Evolutionary conservation across 805 yeast genomes (phyloP).

Genomic region (Scheffersomyces ergatensis): DNA sequence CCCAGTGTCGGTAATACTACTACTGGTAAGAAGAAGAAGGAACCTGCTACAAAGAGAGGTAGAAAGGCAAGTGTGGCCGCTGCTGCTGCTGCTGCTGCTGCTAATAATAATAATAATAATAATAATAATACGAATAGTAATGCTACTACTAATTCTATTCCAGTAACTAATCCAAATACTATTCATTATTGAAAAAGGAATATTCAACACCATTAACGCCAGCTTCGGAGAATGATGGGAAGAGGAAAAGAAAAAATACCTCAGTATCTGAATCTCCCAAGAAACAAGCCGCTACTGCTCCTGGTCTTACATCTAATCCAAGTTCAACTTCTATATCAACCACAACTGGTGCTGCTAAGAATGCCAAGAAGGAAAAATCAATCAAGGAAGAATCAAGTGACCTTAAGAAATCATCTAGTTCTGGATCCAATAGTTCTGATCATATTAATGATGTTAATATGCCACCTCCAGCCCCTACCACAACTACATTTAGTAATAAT

Average conservation of each 20-base stretch:
- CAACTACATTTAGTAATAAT: slow-evolving; percentile 10
- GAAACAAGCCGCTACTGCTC: slow-evolving; percentile 15
- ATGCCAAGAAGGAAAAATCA: slow-evolving; percentile 20
- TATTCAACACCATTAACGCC: slow-evolving; percentile 40
- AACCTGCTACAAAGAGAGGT: slow-evolving; percentile 26
- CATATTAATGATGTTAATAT: background rate
- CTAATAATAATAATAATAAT: slow-evolving; percentile 9
- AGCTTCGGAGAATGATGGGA: slow-evolving; percentile 32
- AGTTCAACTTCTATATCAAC: too few relatives aligned
- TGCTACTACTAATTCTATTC: slow-evolving; percentile 3
- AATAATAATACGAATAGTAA: slow-evolving; percentile 9
- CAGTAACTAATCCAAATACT: slow-evolving; percentile 3
- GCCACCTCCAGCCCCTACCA: slow-evolving; percentile 1
- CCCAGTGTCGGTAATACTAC: slow-evolving; percentile 18
- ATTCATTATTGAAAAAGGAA: slow-evolving; percentile 32
- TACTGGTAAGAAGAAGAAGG: slow-evolving; percentile 33
- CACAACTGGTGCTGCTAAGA: slow-evolving; percentile 1
- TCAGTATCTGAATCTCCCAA: slow-evolving; percentile 34
- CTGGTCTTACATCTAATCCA: slow-evolving; percentile 4
- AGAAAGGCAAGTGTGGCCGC: slow-evolving; percentile 26
- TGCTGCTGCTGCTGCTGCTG: slow-evolving; percentile 13
- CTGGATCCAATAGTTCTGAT: too few relatives aligned
- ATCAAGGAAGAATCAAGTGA: slow-evolving; percentile 20
- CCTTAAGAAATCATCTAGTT: background rate
- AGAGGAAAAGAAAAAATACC: slow-evolving; percentile 28